A percentile compares a stretch with the other conserved stretches of the same genome.
Evolutionary conservation across 768 basidiomycete genomes (phyloP).

Genomic region (Nidularia pulvinata): DNA sequence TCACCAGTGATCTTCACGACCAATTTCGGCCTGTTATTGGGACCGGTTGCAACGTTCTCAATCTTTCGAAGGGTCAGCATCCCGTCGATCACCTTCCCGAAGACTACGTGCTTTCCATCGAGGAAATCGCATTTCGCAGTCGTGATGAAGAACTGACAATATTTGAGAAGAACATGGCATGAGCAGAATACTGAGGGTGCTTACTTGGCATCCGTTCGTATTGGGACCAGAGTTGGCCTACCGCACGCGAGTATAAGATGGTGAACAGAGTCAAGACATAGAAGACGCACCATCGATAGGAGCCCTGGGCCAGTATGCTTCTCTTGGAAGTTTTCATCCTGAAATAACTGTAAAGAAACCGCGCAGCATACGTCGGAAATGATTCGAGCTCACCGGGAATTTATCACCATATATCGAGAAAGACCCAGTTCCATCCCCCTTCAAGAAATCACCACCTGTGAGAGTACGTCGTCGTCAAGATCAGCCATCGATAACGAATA

Average conservation of each 20-base stretch:
- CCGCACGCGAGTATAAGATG: not conserved
- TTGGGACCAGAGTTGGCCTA: constrained; percentile 95
- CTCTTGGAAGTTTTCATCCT: constrained; percentile 96
- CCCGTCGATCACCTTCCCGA: constrained; percentile 88
- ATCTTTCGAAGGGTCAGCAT: constrained; percentile 97
- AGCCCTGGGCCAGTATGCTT: constrained; percentile 88
- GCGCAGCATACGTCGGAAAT: no score
- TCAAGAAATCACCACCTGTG: constrained; percentile 91
- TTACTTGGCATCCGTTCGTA: constrained; percentile 90
- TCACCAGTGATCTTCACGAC: constrained; percentile 85
- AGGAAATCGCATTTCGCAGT: constrained; percentile 95
- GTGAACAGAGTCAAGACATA: constrained; percentile 1
- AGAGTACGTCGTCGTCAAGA: not conserved
- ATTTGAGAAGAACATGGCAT: not conserved
- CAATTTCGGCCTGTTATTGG: constrained; percentile 88
- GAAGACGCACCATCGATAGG: constrained; percentile 79
- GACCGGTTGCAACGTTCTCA: constrained; percentile 92
- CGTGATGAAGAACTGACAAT: constrained; percentile 91
- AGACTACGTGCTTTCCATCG: constrained; percentile 94
- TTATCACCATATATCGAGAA: constrained; percentile 98
- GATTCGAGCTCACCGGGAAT: constrained; percentile 64
- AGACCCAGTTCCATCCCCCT: constrained; percentile 92
- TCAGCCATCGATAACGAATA: not conserved
- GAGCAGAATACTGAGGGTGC: constrained; percentile 4
- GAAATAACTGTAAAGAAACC: no score